These are phyloP conservation scores for Xylaria longipes DNA, from an alignment of 495 filamentous ascomycete genomes.

Conservation along the genomic window DNA sequence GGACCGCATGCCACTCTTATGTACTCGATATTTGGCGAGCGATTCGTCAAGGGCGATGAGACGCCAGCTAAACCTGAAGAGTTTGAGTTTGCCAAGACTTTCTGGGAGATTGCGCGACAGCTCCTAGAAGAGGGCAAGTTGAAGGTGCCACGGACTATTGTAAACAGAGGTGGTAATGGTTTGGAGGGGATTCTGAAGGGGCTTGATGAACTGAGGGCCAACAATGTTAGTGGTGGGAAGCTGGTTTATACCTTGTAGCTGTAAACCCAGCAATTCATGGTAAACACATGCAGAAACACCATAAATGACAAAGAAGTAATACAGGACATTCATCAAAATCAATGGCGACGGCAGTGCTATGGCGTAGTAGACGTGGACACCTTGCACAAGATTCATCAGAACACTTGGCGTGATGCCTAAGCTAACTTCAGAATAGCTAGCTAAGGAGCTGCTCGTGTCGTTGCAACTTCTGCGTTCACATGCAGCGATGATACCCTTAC, in stretches of 20 bases:
- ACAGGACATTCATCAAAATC: too few species aligned
- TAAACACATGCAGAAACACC: background rate
- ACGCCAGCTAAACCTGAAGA: conserved; percentile 30
- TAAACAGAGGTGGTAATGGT: conserved; percentile 42
- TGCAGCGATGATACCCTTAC: background rate
- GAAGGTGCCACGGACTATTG: conserved; percentile 32
- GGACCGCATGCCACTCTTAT: conserved; percentile 30
- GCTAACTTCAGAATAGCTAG: too few species aligned
- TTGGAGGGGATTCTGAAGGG: conserved; percentile 45
- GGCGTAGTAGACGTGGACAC: too few species aligned
- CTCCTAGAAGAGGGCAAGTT: conserved; percentile 39
- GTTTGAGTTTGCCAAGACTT: conserved; percentile 34
- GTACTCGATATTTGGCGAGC: conserved; percentile 38
- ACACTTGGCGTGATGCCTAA: too few species aligned
- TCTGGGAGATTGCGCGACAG: conserved; percentile 29
- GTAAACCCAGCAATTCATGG: background rate
- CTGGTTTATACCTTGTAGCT: conserved; percentile 42
- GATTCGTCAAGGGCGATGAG: conserved; percentile 18
- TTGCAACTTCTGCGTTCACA: background rate
- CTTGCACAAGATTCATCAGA: too few species aligned
- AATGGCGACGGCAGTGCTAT: too few species aligned
- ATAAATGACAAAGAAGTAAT: too few species aligned
- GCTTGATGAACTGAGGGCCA: conserved; percentile 39
- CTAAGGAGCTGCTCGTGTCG: background rate
- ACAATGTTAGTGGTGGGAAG: conserved; percentile 43